These are phyloP conservation scores for Mycena amicta DNA, from an alignment of 768 basidiomycete genomes.

Conservation along the genomic window DNA sequence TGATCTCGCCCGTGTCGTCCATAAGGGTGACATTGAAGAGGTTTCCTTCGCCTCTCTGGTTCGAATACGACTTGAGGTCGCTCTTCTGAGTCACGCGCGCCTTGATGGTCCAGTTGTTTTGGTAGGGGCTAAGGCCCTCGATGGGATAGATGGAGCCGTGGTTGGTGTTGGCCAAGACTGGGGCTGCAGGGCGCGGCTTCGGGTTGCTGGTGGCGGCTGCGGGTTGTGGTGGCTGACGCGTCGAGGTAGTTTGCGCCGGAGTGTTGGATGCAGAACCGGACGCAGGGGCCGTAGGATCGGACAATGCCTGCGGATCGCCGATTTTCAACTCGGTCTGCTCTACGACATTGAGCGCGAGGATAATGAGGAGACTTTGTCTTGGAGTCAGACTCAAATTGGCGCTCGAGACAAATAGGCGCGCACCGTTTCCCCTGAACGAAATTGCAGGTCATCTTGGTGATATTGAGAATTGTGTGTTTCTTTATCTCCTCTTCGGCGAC, in stretches of 20 bases:
- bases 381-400: constrained; percentile 4
- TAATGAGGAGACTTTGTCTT: constrained; percentile 70
- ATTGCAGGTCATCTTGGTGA: constrained; percentile 82
- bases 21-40: constrained; percentile 90
- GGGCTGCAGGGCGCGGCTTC: constrained; percentile 15
- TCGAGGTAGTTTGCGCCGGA: constrained; percentile 2
- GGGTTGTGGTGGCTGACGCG: constrained; percentile 28
- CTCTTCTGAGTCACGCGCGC: constrained; percentile 89
- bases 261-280: constrained; percentile 32
- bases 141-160: constrained; percentile 69
- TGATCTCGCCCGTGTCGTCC: constrained; percentile 93
- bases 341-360: constrained; percentile 67
- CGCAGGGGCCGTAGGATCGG: constrained; percentile 28
- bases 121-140: constrained; percentile 92
- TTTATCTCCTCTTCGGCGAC: constrained; percentile 64
- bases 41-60: constrained; percentile 89
- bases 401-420: constrained; percentile 21
- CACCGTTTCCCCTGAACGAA: constrained; percentile 84
- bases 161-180: constrained; percentile 26
- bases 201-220: constrained; percentile 19
- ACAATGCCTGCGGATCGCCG: constrained; percentile 53
- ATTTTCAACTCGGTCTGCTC: constrained; percentile 67
- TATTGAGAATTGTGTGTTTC: constrained; percentile 67
- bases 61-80: constrained; percentile 89
- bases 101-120: constrained; percentile 99